phyloP scores from a whole-genome alignment of 345 rosid species.

The Salix viminalis region DNA sequence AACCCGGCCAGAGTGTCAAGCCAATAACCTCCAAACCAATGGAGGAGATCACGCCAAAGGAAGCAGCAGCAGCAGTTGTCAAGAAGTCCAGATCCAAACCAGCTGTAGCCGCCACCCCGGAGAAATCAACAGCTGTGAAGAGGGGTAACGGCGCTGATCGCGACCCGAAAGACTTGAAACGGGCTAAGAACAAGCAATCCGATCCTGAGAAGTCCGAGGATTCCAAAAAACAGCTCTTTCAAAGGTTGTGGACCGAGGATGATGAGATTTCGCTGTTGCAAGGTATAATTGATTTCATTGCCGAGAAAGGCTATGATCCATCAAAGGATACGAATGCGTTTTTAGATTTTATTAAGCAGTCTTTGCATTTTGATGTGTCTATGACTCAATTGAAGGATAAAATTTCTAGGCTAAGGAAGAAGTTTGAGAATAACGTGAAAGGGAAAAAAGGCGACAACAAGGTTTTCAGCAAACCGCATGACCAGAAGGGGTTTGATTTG shows the following conservation, averaged over 20 bases:
- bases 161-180: background rate
- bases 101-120: background rate
- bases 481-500: slow-evolving; percentile 24
- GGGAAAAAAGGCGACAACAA: slow-evolving; percentile 20
- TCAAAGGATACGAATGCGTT: slow-evolving; percentile 33
- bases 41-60: background rate
- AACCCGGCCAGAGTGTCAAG: background rate
- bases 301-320: slow-evolving; percentile 34
- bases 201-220: background rate
- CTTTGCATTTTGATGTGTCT: slow-evolving; percentile 34
- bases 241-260: background rate
- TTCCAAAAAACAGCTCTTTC: background rate
- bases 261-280: slow-evolving; percentile 45
- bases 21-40: slow-evolving; percentile 6
- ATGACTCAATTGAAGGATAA: slow-evolving; percentile 40
- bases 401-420: slow-evolving; percentile 37
- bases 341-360: slow-evolving; percentile 34
- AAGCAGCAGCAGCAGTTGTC: background rate
- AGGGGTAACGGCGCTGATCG: slow-evolving; percentile 3
- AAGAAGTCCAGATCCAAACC: background rate
- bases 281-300: slow-evolving; percentile 35
- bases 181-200: slow-evolving; percentile 27
- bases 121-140: background rate
- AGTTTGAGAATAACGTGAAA: slow-evolving; percentile 17
- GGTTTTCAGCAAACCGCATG: slow-evolving; percentile 22